Evolutionary conservation across 1,284 basidiomycete species (phyloP), one percentile per base, ranked within the genome.

Genomic region (Termitomyces sp.): DNA sequence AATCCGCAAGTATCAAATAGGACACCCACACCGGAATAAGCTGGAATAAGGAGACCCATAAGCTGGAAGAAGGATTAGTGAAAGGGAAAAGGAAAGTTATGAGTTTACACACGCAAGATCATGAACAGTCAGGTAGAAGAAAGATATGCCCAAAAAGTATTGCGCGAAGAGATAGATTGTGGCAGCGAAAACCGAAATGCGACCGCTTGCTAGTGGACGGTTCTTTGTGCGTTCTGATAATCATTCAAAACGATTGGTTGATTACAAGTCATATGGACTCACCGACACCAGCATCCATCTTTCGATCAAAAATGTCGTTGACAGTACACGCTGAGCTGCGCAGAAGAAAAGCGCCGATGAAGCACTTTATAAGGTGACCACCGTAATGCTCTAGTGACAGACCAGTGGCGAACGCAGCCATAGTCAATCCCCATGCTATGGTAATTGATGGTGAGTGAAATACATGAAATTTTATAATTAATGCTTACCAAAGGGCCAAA

Each of bases 261-360:
- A 26, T 26, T 9, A 24, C 33, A 24, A 18, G 7, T 30, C 28
- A 24, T 19, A 49, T 30, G 31, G 33, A 38, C 39, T 18, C 26
- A 79, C 79, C 78, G 56, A 81, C 78, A 41, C 71, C 72, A 24
- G 72, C 74, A 60, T 81, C 79, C 61, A 79, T 67, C 26, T 77
- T 58, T 9, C 74, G 68, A 57, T 81, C 79, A 51, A 76, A 74
- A 21, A 81, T 80, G 50, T 81, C 79, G 56, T 81, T 79, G 34
- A 79, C 65, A 3, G 76, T 78, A 58, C 78, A 80, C 1, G 76
- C 79, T 21, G 75, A 73, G 53, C 70, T 68, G 49, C 76, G 71
- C 34, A 80, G 58, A 53, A 79, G 63, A 56, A 76, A 70, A 0
- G 72, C 71, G 8, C 67, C 67, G 31, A 72, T 49, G 7, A 73